Evolutionary conservation across 192 early-diverging fungal species (phyloP).

Genomic region (Podila verticillata): DNA sequence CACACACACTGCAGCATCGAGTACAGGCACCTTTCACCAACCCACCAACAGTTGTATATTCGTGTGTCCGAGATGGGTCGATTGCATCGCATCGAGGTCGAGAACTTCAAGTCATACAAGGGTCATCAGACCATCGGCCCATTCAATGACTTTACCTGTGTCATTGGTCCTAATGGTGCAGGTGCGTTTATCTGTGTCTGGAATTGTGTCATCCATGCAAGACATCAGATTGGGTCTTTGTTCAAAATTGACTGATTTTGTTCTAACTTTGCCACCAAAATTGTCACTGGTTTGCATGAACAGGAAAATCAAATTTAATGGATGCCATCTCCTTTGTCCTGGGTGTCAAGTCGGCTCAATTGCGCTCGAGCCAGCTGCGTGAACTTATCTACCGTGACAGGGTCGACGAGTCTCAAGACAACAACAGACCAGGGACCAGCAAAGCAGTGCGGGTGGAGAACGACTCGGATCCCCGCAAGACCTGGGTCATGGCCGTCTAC

Average conservation of each 20-base stretch:
- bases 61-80: slow-evolving; percentile 54
- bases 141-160: slow-evolving; percentile 92
- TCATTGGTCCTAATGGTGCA: slow-evolving; percentile 97
- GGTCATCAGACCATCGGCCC: slow-evolving; percentile 94
- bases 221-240: no score
- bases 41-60: no score
- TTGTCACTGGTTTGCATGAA: background rate
- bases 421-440: slow-evolving; percentile 43
- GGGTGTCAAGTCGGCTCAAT: slow-evolving; percentile 90
- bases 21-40: no score
- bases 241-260: no score
- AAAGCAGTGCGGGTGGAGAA: slow-evolving; percentile 17
- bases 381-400: slow-evolving; percentile 91
- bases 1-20: no score
- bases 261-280: background rate
- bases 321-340: slow-evolving; percentile 99
- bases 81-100: slow-evolving; percentile 89
- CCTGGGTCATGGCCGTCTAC: slow-evolving; percentile 89
- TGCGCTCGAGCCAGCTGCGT: slow-evolving; percentile 88
- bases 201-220: no score
- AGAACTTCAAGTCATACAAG: slow-evolving; percentile 99
- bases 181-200: slow-evolving; percentile 56
- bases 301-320: slow-evolving; percentile 99
- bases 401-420: slow-evolving; percentile 58
- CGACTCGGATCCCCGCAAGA: slow-evolving; percentile 56